A percentile compares a stretch with the other conserved stretches of the same genome.
phyloP scores from a whole-genome alignment of 768 basidiomycete genomes.

The Neoboletus subvelutipes region DNA sequence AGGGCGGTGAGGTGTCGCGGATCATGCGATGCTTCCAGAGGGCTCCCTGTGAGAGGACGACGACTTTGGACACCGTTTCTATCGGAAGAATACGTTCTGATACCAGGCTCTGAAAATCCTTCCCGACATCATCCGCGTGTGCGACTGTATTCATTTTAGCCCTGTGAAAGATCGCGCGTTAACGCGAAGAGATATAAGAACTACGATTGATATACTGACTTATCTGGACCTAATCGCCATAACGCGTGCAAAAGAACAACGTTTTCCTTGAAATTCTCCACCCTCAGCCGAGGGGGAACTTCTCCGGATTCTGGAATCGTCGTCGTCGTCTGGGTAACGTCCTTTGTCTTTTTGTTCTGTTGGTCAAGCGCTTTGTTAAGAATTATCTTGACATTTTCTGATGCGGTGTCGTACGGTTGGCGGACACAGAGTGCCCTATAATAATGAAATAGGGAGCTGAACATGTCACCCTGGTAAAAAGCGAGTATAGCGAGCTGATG shows the following conservation, averaged over 20 bases:
- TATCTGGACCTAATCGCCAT: conserved; percentile 56
- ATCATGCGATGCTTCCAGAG: conserved; percentile 84
- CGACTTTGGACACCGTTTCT: conserved; percentile 72
- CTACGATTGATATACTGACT: conserved; percentile 41
- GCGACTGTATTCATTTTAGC: conserved; percentile 47
- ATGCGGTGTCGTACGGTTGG: conserved; percentile 83
- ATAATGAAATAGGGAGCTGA: conserved; percentile 79
- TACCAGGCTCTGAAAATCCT: conserved; percentile 61
- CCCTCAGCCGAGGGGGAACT: conserved; percentile 49
- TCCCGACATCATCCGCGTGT: conserved; percentile 47
- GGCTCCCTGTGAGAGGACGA: conserved; percentile 75
- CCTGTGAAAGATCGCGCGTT: conserved; percentile 10
- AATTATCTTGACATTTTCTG: conserved; percentile 78
- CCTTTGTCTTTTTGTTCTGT: conserved; percentile 48
- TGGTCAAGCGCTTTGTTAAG: conserved; percentile 65
- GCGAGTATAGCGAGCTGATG: conserved; percentile 95
- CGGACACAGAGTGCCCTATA: conserved; percentile 88
- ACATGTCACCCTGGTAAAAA: conserved; percentile 80
- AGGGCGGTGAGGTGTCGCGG: conserved; percentile 43
- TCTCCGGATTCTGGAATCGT: conserved; percentile 31
- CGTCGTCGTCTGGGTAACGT: conserved; percentile 34
- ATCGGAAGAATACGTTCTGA: conserved; percentile 68
- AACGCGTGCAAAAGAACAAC: conserved; percentile 76
- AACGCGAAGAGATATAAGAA: background rate
- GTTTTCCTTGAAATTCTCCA: conserved; percentile 69